Evolutionary conservation across 73 alveolate genomes (phyloP).

Genomic region (Tetrahymena elliotti): DNA sequence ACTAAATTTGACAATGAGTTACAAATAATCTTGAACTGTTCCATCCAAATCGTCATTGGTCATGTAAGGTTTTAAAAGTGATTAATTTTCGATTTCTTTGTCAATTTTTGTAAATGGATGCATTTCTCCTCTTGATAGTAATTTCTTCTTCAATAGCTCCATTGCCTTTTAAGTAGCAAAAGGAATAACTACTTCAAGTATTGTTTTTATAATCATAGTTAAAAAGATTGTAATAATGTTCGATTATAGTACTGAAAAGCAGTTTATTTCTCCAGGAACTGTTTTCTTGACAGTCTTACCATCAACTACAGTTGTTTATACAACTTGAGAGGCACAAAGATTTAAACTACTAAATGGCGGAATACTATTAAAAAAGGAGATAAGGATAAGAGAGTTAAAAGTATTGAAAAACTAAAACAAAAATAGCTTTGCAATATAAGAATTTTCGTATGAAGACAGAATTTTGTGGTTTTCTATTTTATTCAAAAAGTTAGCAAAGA

Average conservation of each 20-base stretch:
- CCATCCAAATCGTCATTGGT: conserved; percentile 48
- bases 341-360: not conserved
- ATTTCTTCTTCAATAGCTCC: not conserved
- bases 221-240: conserved; percentile 34
- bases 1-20: conserved; percentile 39
- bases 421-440: conserved; percentile 27
- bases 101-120: conserved; percentile 24
- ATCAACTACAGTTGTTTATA: not conserved
- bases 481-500: conserved; percentile 22
- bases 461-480: conserved; percentile 26
- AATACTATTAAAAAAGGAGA: not conserved
- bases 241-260: conserved; percentile 22
- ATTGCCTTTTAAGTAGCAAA: not conserved
- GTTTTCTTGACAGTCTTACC: not conserved
- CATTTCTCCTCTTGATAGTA: not conserved
- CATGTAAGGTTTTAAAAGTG: conserved; percentile 2
- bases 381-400: not conserved
- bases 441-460: conserved; percentile 25
- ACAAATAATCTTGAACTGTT: conserved; percentile 43
- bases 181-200: conserved; percentile 38
- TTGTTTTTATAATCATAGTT: conserved; percentile 1
- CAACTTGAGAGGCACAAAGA: not conserved
- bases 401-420: conserved; percentile 24
- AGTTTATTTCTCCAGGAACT: not conserved
- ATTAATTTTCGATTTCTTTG: conserved; percentile 20